These are phyloP conservation scores for Acanthamoeba healyi DNA, from an alignment of 208 protist genomes.

Conservation along the genomic window DNA sequence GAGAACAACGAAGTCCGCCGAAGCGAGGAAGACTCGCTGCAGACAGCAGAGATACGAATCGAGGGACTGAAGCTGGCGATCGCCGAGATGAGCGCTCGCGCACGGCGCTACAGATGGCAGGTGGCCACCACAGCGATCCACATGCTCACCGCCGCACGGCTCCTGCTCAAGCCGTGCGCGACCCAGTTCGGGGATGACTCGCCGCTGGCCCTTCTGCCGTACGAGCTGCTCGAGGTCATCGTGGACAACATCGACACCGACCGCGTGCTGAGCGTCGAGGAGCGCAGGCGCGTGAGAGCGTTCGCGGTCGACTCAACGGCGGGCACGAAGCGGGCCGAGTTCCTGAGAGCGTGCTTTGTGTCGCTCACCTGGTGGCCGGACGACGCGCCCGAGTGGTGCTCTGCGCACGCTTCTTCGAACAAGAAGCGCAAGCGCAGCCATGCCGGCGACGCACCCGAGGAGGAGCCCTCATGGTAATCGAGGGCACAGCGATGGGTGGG, in stretches of 20 bases:
- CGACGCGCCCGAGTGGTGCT: too few relatives aligned
- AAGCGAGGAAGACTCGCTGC: too few relatives aligned
- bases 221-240: conserved; percentile 13
- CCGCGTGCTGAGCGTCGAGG: background rate
- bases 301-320: background rate
- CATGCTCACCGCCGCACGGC: background rate
- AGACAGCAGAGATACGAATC: too few relatives aligned
- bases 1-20: too few relatives aligned
- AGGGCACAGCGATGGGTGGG: too few relatives aligned
- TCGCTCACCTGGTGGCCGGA: conserved; percentile 35
- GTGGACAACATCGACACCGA: background rate
- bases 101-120: background rate
- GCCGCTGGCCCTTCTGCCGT: background rate
- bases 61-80: background rate
- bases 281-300: background rate
- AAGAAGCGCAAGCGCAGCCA: too few relatives aligned
- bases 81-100: background rate
- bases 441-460: too few relatives aligned
- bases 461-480: too few relatives aligned
- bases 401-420: too few relatives aligned
- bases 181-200: conserved; percentile 12
- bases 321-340: conserved; percentile 20
- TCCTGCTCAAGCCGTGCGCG: background rate
- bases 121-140: background rate
- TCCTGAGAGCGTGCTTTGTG: background rate